These are phyloP conservation scores for Cucurbita maxima DNA, from an alignment of 306 rosid genomes.

Conservation along the genomic window DNA sequence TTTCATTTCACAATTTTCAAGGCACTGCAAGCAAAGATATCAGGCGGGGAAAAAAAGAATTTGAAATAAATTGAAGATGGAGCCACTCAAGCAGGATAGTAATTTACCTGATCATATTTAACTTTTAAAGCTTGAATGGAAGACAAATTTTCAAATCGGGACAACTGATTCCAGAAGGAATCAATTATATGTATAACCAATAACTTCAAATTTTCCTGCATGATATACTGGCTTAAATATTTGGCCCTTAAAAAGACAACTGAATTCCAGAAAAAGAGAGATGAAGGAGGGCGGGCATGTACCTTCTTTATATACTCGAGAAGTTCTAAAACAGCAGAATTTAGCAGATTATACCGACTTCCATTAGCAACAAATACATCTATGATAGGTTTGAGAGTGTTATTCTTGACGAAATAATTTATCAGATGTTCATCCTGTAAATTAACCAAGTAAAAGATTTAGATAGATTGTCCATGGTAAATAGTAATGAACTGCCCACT, in stretches of 20 bases:
- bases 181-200: constrained; percentile 57
- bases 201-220: constrained; percentile 63
- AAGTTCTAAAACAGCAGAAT: constrained; percentile 83
- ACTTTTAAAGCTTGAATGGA: constrained; percentile 56
- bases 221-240: not conserved
- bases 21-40: constrained; percentile 40
- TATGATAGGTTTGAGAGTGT: constrained; percentile 67
- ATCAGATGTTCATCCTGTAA: constrained; percentile 85
- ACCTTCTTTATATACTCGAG: constrained; percentile 77
- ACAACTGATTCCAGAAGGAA: constrained; percentile 76
- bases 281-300: constrained; percentile 9
- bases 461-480: not conserved
- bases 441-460: constrained; percentile 9
- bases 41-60: not conserved
- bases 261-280: not conserved
- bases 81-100: not conserved
- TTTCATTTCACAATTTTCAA: constrained; percentile 53
- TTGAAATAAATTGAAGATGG: constrained; percentile 4
- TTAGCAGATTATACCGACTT: constrained; percentile 80
- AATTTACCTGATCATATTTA: constrained; percentile 80
- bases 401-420: constrained; percentile 54
- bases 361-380: constrained; percentile 78
- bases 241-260: not conserved
- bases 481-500: not conserved
- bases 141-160: constrained; percentile 44